Percentiles rank a stretch among this genome's conserved stretches.
Conservation (phyloP, 2,329 filamentous ascomycete species). For the Fusarium sp. region DNA sequence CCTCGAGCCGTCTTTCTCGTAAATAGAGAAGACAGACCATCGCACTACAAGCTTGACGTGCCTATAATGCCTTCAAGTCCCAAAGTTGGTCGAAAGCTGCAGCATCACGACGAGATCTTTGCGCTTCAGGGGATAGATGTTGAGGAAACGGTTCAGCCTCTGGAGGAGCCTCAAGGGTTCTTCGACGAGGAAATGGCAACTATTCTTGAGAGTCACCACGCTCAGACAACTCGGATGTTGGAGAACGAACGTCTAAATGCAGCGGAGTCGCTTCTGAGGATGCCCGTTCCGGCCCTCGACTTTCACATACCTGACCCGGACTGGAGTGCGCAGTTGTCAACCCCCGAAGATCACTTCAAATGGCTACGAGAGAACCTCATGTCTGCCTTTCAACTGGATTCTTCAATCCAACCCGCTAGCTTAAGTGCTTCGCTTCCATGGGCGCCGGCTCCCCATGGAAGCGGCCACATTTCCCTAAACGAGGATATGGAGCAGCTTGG, state of each 20-base stretch:
- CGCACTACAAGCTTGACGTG: slow-evolving; percentile 36
- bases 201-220: slow-evolving; percentile 32
- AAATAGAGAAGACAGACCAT: background rate
- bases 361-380: slow-evolving; percentile 35
- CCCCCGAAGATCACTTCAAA: slow-evolving; percentile 39
- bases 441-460: slow-evolving; percentile 33
- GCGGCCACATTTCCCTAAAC: background rate
- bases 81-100: background rate
- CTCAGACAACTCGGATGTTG: slow-evolving; percentile 13
- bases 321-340: slow-evolving; percentile 37
- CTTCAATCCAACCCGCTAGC: background rate
- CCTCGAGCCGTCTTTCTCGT: slow-evolving; percentile 1
- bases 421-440: slow-evolving; percentile 41
- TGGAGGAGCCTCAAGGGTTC: background rate
- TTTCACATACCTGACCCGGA: slow-evolving; percentile 39
- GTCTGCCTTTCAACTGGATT: slow-evolving; percentile 6
- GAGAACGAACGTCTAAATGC: slow-evolving; percentile 47
- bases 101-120: background rate
- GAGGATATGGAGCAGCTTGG: slow-evolving; percentile 28
- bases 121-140: background rate
- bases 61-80: slow-evolving; percentile 39
- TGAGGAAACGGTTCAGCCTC: background rate
- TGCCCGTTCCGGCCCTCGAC: slow-evolving; percentile 45
- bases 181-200: slow-evolving; percentile 43
- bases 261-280: slow-evolving; percentile 40